Evolutionary conservation across 2,329 filamentous ascomycete species (phyloP).

Genomic region (Thermothelomyces thermophilus): DNA sequence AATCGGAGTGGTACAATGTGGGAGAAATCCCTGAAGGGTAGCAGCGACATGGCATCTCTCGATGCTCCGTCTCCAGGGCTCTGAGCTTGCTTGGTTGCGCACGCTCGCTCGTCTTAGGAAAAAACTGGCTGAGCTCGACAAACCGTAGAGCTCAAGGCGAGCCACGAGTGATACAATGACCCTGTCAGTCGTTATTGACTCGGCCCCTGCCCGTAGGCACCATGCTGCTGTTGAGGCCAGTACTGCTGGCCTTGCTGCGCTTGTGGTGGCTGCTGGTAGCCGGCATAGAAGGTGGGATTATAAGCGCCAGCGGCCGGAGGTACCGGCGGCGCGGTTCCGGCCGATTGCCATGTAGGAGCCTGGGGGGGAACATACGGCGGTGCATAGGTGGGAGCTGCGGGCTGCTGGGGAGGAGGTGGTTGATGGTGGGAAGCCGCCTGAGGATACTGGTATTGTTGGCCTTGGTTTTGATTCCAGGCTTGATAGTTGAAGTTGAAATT

Average conservation of each 20-base stretch:
- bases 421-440: conserved; percentile 23
- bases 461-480: conserved; percentile 21
- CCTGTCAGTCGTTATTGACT: conserved; percentile 4
- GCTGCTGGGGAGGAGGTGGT: conserved; percentile 21
- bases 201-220: conserved; percentile 15
- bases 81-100: too few species aligned
- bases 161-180: neutral
- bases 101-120: too few species aligned
- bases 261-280: conserved; percentile 36
- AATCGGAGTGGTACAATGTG: too few species aligned
- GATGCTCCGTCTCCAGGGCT: too few species aligned
- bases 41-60: too few species aligned
- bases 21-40: too few species aligned
- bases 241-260: conserved; percentile 23
- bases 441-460: conserved; percentile 27
- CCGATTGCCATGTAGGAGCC: conserved; percentile 29
- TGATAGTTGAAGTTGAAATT: conserved; percentile 20
- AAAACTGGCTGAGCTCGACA: too few species aligned
- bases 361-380: conserved; percentile 33
- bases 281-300: conserved; percentile 53
- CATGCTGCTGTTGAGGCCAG: conserved; percentile 18
- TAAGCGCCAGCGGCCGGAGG: conserved; percentile 39
- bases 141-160: too few species aligned
- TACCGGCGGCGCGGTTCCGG: conserved; percentile 25
- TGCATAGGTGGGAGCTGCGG: conserved; percentile 2